Evolutionary conservation across 169 alveolate species (phyloP), one percentile per base, ranked within the genome.

Genomic region (Blepharisma undulans): DNA sequence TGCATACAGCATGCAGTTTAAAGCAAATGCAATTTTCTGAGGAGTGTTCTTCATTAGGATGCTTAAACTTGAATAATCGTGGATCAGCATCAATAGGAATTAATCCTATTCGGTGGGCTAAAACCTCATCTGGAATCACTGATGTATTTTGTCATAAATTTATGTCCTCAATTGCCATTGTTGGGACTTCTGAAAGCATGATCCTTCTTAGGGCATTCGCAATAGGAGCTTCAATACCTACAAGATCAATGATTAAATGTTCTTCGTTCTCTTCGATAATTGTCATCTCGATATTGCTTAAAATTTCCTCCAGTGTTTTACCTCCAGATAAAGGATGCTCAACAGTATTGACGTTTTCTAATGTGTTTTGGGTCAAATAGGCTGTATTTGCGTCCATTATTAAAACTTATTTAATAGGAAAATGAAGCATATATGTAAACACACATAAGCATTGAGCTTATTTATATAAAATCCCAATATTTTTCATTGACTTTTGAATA

Each of bases 41-140:
- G 87, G 91, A 93, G 74, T 92, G 92, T n/a, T 95, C 98, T 29
- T 97, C 98, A 34, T 96, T 96, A 76, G 93, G 97, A 61, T 90
- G 89, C 80, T 95, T 96, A 85, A 91, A 98, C 66, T 97, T 96
- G 25, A 99, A 97, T 79, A 95, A 90, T 59, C 96, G 97, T 3
- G 99, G 99, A 92, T 99, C 99, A 27, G 99, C 98, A 72, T 93
- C 87, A 92, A 99, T 98, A 19, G 99, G 99, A 34, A 99, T 95
- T 48, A 99, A 96, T 4, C 99, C 99, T 90, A 99, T 95, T 81
- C 99, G 94, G 91, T 99, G 99, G 25, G 99, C 98, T 59, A 99
- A 94, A 14, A 98, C 99, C 94, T 99, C 99, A 96, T 99, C 99
- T 84, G 99, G 99, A 76, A 99, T 96, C 4, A 99, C 99, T 96